Conservation (phyloP, 768 basidiomycete species). For the Lentinula aciculospora region DNA sequence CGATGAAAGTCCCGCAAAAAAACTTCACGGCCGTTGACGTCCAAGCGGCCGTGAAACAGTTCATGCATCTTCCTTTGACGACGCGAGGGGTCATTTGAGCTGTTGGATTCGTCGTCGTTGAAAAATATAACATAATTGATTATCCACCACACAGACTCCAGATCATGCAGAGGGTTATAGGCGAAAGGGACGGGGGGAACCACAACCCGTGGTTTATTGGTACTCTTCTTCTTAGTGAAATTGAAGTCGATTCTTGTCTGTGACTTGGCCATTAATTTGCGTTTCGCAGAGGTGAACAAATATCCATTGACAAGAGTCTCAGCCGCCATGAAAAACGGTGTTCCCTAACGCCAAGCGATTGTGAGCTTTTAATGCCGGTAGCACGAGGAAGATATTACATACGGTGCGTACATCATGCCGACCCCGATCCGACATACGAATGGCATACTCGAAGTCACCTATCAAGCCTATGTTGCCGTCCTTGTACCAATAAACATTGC, state of each 20-base stretch:
- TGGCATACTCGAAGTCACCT: background rate
- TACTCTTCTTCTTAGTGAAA: background rate
- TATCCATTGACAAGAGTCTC: background rate
- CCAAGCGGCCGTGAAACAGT: background rate
- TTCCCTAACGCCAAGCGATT: background rate
- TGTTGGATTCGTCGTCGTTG: background rate
- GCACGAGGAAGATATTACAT: background rate
- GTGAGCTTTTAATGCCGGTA: background rate
- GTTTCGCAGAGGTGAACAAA: background rate
- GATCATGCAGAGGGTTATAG: background rate
- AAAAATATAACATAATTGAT: background rate
- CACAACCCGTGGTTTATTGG: too few species aligned
- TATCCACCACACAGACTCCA: background rate
- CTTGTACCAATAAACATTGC: background rate
- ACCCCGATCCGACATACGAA: background rate
- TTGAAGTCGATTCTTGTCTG: background rate
- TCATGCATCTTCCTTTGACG: background rate
- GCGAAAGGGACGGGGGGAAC: background rate
- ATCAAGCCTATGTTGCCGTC: background rate
- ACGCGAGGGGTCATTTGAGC: background rate
- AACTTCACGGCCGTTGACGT: background rate
- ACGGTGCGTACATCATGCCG: background rate
- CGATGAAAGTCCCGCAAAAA: background rate
- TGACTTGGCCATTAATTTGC: background rate
- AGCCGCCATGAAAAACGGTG: background rate